A percentile compares a stretch with the other conserved stretches of the same genome.
These are phyloP conservation scores for Phtheirospermum japonicum DNA, from an alignment of 257 asterid species.

Conservation along the genomic window DNA sequence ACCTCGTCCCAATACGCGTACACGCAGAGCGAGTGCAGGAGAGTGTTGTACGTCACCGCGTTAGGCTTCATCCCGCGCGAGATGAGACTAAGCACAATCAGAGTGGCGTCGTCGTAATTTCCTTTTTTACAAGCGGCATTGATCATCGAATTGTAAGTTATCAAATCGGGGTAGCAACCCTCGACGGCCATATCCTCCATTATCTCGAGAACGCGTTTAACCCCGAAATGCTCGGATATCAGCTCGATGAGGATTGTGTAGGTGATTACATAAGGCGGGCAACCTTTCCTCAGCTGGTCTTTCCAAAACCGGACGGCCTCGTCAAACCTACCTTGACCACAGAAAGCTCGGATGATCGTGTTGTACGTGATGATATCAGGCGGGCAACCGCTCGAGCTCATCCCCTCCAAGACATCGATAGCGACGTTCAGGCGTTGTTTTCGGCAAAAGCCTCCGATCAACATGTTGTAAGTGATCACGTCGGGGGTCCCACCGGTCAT, in stretches of 20 bases:
- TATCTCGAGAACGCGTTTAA: constrained; percentile 54
- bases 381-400: constrained; percentile 87
- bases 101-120: constrained; percentile 46
- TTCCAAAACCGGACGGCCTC: constrained; percentile 77
- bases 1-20: constrained; percentile 66
- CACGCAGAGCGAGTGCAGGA: constrained; percentile 71
- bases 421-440: constrained; percentile 53
- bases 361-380: constrained; percentile 79
- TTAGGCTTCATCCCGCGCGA: constrained; percentile 69
- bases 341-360: constrained; percentile 70
- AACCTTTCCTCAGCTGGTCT: constrained; percentile 73
- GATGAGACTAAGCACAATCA: constrained; percentile 48
- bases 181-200: constrained; percentile 79
- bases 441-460: constrained; percentile 74
- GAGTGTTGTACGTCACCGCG: constrained; percentile 69
- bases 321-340: constrained; percentile 50
- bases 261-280: constrained; percentile 72
- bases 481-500: constrained; percentile 94
- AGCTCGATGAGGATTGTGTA: constrained; percentile 67
- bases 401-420: constrained; percentile 54
- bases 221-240: constrained; percentile 59
- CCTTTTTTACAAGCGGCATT: constrained; percentile 63
- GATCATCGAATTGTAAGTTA: constrained; percentile 73
- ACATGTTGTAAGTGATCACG: constrained; percentile 79
- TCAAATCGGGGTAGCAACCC: constrained; percentile 84